Evolutionary conservation across 257 asterid genomes (phyloP).

Genomic region (Nicotiana sylvestris): DNA sequence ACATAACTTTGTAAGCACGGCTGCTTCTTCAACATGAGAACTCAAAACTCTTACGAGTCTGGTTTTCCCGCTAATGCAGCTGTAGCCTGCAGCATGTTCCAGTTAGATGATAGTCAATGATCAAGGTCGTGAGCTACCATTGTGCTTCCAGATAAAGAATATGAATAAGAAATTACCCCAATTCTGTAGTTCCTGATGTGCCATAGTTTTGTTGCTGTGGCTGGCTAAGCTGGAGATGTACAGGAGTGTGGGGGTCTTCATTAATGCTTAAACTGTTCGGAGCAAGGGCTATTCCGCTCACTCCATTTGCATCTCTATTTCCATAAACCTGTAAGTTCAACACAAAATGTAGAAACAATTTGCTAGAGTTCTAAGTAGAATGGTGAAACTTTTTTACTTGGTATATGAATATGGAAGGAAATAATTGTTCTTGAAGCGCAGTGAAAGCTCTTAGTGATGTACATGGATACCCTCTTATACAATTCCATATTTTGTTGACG

Average conservation of each 20-base stretch:
- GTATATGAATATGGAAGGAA: background rate
- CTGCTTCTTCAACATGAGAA: background rate
- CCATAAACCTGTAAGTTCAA: constrained; percentile 46
- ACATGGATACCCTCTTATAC: constrained; percentile 44
- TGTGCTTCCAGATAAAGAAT: background rate
- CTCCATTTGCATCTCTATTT: constrained; percentile 37
- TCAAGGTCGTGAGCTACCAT: background rate
- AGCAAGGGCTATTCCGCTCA: constrained; percentile 29
- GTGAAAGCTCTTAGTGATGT: constrained; percentile 10
- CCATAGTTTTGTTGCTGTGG: constrained; percentile 54
- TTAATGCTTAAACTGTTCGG: constrained; percentile 35
- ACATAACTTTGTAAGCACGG: background rate
- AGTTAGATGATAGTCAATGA: constrained; percentile 15
- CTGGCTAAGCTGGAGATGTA: constrained; percentile 75
- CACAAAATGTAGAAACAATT: constrained; percentile 7
- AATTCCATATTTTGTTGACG: constrained; percentile 46
- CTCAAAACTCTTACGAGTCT: constrained; percentile 18
- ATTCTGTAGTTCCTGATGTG: constrained; percentile 28
- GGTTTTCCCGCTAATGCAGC: constrained; percentile 27
- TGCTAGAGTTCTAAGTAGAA: constrained; percentile 7
- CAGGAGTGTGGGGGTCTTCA: constrained; percentile 47
- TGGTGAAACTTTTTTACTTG: background rate
- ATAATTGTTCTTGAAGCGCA: constrained; percentile 11
- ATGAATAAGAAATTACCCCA: constrained; percentile 39
- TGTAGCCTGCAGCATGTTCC: constrained; percentile 35